These are phyloP conservation scores for Naganishia randhawae DNA, from an alignment of 768 basidiomycete species.

Conservation along the genomic window DNA sequence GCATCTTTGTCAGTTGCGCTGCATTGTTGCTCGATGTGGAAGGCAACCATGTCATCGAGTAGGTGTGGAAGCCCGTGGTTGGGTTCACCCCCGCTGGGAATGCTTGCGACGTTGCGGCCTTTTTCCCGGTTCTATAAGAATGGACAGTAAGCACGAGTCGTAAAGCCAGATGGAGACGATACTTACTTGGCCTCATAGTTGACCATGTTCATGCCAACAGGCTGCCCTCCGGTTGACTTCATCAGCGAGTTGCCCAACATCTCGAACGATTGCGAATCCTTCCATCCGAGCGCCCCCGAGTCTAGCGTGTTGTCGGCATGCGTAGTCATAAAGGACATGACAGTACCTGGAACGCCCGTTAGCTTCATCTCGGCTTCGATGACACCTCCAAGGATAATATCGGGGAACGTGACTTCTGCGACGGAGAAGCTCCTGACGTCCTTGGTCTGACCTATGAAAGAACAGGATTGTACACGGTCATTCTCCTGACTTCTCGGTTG, in stretches of 20 bases:
- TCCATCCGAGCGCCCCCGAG: conserved; percentile 9
- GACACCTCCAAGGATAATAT: conserved; percentile 11
- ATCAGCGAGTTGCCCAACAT: conserved; percentile 21
- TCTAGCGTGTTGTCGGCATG: conserved; percentile 18
- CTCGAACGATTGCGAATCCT: neutral
- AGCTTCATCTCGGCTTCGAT: conserved; percentile 31
- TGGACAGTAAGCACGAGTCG: too few species aligned
- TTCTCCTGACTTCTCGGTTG: neutral
- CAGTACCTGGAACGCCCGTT: conserved; percentile 26
- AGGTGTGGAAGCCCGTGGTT: conserved; percentile 26
- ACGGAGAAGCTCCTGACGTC: conserved; percentile 22
- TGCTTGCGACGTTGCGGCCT: conserved; percentile 18
- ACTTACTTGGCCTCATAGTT: conserved; percentile 29
- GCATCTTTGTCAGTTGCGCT: conserved; percentile 18
- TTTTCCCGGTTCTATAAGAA: conserved; percentile 2
- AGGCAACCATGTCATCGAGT: conserved; percentile 32
- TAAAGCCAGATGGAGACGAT: too few species aligned
- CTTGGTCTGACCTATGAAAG: neutral
- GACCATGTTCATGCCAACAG: conserved; percentile 32
- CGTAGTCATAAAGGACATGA: conserved; percentile 33
- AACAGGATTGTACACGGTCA: neutral
- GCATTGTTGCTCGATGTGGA: neutral
- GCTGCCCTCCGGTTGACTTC: neutral
- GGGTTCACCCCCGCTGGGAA: conserved; percentile 28
- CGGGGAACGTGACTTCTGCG: conserved; percentile 26